These are phyloP conservation scores for Pleurotus tuoliensis DNA, from an alignment of 768 basidiomycete genomes.

Conservation along the genomic window DNA sequence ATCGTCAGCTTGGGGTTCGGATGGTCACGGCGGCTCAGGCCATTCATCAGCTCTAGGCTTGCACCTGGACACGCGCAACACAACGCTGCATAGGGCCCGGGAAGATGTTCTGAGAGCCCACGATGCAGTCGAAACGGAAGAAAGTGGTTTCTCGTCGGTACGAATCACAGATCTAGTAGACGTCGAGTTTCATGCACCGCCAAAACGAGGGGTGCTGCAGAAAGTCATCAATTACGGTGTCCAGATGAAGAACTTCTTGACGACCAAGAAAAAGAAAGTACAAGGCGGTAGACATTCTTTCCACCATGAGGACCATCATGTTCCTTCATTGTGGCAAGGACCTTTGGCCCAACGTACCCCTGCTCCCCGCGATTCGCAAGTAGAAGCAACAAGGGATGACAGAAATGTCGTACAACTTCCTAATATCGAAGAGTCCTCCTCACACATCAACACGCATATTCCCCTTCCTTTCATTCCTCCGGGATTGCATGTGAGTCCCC, in stretches of 20 bases:
- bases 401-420: too few species aligned
- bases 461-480: conserved; percentile 18
- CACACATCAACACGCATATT: neutral
- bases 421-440: too few species aligned
- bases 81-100: neutral
- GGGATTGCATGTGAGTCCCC: conserved; percentile 20
- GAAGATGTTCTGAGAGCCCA: neutral
- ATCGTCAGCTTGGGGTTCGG: conserved; percentile 28
- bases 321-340: too few species aligned
- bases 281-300: too few species aligned
- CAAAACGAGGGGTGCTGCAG: neutral
- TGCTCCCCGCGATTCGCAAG: too few species aligned
- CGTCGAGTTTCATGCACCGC: conserved; percentile 2
- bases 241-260: conserved; percentile 2
- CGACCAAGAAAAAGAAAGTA: neutral
- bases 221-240: neutral
- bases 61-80: neutral
- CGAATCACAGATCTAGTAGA: neutral
- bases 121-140: neutral
- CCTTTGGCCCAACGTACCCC: too few species aligned
- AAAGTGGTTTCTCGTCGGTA: conserved; percentile 2
- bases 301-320: too few species aligned
- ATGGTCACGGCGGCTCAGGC: conserved; percentile 3
- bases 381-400: too few species aligned
- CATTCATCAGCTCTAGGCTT: neutral